phyloP scores from a whole-genome alignment of 2,329 filamentous ascomycete species.

The Fusarium sp. region DNA sequence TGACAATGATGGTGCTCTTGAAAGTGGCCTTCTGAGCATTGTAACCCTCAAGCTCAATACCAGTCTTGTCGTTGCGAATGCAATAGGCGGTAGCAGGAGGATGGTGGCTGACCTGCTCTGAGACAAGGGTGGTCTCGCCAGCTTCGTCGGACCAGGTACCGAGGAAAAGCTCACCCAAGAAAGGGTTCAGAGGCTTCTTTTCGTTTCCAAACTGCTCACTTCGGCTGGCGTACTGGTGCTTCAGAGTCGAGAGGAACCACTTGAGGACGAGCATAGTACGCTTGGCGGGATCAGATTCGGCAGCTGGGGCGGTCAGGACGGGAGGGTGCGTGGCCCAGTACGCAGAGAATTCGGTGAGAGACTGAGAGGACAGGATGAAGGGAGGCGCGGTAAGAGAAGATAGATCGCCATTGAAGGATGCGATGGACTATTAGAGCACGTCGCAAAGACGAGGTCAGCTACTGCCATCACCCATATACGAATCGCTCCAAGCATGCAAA shows the following conservation, averaged over 20 bases:
- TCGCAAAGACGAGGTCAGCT: constrained; percentile 25
- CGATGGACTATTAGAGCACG: constrained; percentile 67
- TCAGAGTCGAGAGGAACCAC: constrained; percentile 94
- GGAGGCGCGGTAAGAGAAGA: constrained; percentile 83
- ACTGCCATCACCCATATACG: constrained; percentile 1
- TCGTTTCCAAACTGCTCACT: constrained; percentile 88
- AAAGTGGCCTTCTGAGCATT: constrained; percentile 98
- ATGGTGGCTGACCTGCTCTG: constrained; percentile 95
- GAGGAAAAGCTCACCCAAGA: constrained; percentile 92
- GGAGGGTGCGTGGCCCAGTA: constrained; percentile 85
- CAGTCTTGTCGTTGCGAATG: constrained; percentile 86
- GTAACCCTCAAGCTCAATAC: constrained; percentile 84
- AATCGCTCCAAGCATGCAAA: neutral
- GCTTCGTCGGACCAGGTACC: constrained; percentile 87
- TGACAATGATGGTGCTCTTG: constrained; percentile 91
- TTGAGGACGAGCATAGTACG: constrained; percentile 88
- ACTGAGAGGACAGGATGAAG: constrained; percentile 83
- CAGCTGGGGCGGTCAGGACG: constrained; percentile 83
- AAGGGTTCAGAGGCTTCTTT: constrained; percentile 98
- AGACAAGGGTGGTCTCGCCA: constrained; percentile 86
- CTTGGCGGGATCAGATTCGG: constrained; percentile 82
- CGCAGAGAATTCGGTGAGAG: constrained; percentile 81
- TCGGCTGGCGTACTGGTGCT: constrained; percentile 80
- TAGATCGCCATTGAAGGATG: constrained; percentile 84
- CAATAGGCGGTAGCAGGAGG: constrained; percentile 94